Conservation (phyloP, 1,284 basidiomycete genomes). For the Ganoderma lucidum region DNA sequence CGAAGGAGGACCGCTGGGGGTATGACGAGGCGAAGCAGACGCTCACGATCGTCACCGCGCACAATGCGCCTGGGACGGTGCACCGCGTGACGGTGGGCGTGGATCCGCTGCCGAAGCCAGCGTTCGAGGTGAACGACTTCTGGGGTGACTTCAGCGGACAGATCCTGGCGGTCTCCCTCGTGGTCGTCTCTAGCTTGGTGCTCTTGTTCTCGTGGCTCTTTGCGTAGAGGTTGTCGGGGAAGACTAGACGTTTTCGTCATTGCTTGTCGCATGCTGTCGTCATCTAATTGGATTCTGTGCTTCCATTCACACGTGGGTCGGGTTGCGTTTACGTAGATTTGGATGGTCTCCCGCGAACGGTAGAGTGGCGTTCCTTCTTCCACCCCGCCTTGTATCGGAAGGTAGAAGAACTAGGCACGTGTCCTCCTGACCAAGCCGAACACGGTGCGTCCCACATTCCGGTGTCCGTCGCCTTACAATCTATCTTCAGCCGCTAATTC, state of each 20-base stretch:
- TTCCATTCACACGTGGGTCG: background rate
- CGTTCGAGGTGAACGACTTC: conserved; percentile 66
- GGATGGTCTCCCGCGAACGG: background rate
- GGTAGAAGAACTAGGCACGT: background rate
- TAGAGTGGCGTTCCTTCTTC: background rate
- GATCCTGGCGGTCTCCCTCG: conserved; percentile 7
- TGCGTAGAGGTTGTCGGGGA: background rate
- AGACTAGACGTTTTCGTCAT: background rate
- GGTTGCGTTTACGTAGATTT: background rate
- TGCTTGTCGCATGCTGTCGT: background rate
- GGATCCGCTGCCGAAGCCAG: conserved; percentile 57
- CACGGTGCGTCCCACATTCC: conserved; percentile 6
- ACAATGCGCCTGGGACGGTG: conserved; percentile 51
- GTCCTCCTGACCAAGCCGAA: background rate
- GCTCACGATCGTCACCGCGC: conserved; percentile 62
- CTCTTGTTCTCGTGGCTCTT: conserved; percentile 13
- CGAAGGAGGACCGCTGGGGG: conserved; percentile 51
- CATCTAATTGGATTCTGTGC: background rate
- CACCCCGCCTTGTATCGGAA: background rate
- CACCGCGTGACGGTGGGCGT: conserved; percentile 63
- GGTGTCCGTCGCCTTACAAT: background rate
- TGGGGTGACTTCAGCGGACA: conserved; percentile 65
- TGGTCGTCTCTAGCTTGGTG: conserved; percentile 2
- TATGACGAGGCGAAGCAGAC: conserved; percentile 74
- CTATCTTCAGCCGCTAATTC: background rate